Evolutionary conservation across 2,329 filamentous ascomycete genomes (phyloP).

Genomic region (Colletotrichum sp.): DNA sequence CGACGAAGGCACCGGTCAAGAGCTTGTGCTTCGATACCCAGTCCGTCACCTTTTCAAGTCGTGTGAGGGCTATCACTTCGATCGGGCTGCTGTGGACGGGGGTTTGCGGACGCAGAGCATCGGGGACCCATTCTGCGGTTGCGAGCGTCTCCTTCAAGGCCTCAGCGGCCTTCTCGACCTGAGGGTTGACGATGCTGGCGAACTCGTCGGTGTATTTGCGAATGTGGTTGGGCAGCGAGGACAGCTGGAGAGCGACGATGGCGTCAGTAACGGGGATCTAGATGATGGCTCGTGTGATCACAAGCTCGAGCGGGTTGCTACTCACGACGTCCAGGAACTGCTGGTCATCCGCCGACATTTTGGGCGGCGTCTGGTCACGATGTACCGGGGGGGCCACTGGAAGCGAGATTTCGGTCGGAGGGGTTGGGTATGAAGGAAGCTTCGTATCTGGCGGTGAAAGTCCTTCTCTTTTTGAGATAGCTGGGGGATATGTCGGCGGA

Average conservation of each 20-base stretch:
- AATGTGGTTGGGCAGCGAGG: slow-evolving; percentile 65
- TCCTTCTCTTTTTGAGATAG: neutral
- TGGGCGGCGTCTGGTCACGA: slow-evolving; percentile 27
- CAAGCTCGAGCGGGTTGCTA: neutral
- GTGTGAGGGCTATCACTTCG: slow-evolving; percentile 35
- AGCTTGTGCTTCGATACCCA: slow-evolving; percentile 79
- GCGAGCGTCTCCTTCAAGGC: slow-evolving; percentile 72
- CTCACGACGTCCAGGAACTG: slow-evolving; percentile 79
- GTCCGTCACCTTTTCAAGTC: slow-evolving; percentile 61
- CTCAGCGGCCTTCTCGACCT: slow-evolving; percentile 77
- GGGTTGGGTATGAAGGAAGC: neutral
- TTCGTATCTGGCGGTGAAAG: neutral
- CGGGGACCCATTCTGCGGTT: slow-evolving; percentile 74
- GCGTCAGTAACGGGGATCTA: slow-evolving; percentile 5
- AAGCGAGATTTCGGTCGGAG: neutral
- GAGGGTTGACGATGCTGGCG: slow-evolving; percentile 79
- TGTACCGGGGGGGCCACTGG: neutral
- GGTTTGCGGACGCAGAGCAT: slow-evolving; percentile 66
- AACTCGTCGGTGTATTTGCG: slow-evolving; percentile 73
- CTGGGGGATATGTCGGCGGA: neutral
- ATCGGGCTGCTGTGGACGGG: slow-evolving; percentile 39
- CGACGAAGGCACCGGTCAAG: slow-evolving; percentile 71
- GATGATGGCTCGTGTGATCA: neutral
- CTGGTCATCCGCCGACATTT: slow-evolving; percentile 81
- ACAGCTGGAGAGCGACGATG: slow-evolving; percentile 44